Evolutionary conservation across 2,329 filamentous ascomycete species (phyloP).

Genomic region (Fusarium hainanense): DNA sequence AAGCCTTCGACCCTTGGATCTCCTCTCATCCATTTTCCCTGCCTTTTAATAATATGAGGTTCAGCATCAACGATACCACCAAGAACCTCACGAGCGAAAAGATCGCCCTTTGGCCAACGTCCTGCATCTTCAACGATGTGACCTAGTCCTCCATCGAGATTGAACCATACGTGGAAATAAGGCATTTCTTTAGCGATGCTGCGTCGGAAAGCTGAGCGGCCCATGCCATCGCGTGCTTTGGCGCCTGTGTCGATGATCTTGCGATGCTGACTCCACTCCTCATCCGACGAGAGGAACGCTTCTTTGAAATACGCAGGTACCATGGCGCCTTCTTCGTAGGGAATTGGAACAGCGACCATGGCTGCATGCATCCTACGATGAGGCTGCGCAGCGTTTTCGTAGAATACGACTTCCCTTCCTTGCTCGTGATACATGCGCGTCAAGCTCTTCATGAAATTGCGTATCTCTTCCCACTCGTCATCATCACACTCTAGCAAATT

Average conservation of each 20-base stretch:
- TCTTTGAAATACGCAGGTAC: slow-evolving; percentile 96
- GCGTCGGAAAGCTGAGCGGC: slow-evolving; percentile 83
- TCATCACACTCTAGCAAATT: slow-evolving; percentile 99
- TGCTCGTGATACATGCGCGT: slow-evolving; percentile 95
- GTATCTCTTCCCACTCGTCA: slow-evolving; percentile 98
- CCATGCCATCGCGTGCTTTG: slow-evolving; percentile 70
- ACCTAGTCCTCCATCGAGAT: slow-evolving; percentile 88
- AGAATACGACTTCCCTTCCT: slow-evolving; percentile 92
- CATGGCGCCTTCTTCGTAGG: slow-evolving; percentile 89
- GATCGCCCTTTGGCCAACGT: slow-evolving; percentile 88
- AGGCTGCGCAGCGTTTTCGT: slow-evolving; percentile 92
- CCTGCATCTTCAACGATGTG: slow-evolving; percentile 90
- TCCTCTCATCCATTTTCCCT: slow-evolving; percentile 83
- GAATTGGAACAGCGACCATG: slow-evolving; percentile 86
- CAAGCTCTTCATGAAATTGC: slow-evolving; percentile 98
- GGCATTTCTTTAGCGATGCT: slow-evolving; percentile 95
- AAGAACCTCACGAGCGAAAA: slow-evolving; percentile 92
- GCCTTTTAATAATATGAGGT: slow-evolving; percentile 86
- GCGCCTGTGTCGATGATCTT: slow-evolving; percentile 91
- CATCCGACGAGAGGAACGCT: slow-evolving; percentile 86
- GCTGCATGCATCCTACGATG: slow-evolving; percentile 84
- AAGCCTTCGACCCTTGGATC: slow-evolving; percentile 80
- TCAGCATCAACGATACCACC: slow-evolving; percentile 91
- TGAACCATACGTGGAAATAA: slow-evolving; percentile 98
- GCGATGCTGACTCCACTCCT: slow-evolving; percentile 95